A percentile compares a stretch with the other conserved stretches of the same genome.
Conservation (phyloP, 2,329 filamentous ascomycete species). For the Fusarium sp. region DNA sequence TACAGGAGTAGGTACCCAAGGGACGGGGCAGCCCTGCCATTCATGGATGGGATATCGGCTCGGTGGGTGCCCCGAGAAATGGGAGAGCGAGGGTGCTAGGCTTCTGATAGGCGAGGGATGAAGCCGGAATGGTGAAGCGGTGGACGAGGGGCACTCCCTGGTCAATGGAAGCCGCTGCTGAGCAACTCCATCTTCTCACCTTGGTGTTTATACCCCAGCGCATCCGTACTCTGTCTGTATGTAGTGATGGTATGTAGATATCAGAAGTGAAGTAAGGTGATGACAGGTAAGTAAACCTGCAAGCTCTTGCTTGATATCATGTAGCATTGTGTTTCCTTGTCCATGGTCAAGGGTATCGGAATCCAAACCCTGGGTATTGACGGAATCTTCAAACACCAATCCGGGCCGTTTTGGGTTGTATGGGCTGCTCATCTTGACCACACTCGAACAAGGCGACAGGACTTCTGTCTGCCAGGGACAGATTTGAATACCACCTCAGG, state of each 20-base stretch:
- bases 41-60: slow-evolving; percentile 39
- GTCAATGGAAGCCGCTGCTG: slow-evolving; percentile 35
- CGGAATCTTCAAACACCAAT: slow-evolving; percentile 14
- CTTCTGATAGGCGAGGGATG: slow-evolving; percentile 45
- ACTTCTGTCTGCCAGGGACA: slow-evolving; percentile 22
- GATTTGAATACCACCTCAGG: slow-evolving; percentile 12
- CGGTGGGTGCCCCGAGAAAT: slow-evolving; percentile 41
- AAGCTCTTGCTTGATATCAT: slow-evolving; percentile 6
- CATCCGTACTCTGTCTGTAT: slow-evolving; percentile 5
- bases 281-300: too few species aligned
- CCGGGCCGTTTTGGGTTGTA: slow-evolving; percentile 34
- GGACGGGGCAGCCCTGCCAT: slow-evolving; percentile 32
- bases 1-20: slow-evolving; percentile 20
- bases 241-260: neutral
- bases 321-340: slow-evolving; percentile 9
- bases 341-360: slow-evolving; percentile 25
- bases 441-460: neutral
- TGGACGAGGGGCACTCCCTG: slow-evolving; percentile 42
- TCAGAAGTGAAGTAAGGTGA: too few species aligned
- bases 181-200: slow-evolving; percentile 32
- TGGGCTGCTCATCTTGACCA: neutral
- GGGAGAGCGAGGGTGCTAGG: slow-evolving; percentile 42
- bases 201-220: slow-evolving; percentile 35
- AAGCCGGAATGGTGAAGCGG: slow-evolving; percentile 45
- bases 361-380: slow-evolving; percentile 29